Base-by-base conservation (phyloP, 1,139 yeast genomes). In the Pneumocystis canis region DNA sequence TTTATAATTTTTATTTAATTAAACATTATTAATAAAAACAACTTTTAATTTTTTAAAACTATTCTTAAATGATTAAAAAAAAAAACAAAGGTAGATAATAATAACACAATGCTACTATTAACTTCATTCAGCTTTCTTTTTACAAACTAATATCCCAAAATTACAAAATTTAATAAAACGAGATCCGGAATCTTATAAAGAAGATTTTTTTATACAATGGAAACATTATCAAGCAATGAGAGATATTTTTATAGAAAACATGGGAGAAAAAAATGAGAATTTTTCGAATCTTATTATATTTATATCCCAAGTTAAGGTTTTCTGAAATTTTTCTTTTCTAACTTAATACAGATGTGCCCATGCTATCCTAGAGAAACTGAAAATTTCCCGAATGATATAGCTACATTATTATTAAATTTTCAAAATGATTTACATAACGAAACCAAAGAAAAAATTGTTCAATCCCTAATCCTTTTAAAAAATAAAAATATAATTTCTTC, bases 311-410 rank as follows among this genome's bases (percentile, higher is more conserved):
- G 96, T 92, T 62, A 88, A 96, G 71, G 77, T 82, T 20, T 25
- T 47, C 20, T 11, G 14, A 47, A 47, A 11, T 25, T 5, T 20
- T 47, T 25, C 31, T 1, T 18, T 25, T 25, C 30, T 47, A 25
- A 47, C 6, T 47, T 47, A 25, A 25, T 47, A 47, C 31, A 47
- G 54, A 47, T 47, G 31, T 47, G 54, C n/a, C 7, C 54, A 25
- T 89, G 96, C 70, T 92, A 84, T 72, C 96, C 97, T 5, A 84
- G 85, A 67, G 96, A 90, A 69, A 92, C 98, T 0, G 82, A 82
- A 1, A 80, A 78, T 59, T 92, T 88, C 71, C 97, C 98, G 0
- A 79, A 81, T 33, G 97, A 92, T 71, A 76, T 92, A 68, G 83
- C 83, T 68, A 78, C 78, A 54, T 77, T 92, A 67, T 77, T 92